Conservation (phyloP, 108 stramenopile genomes). For the Cylindrotheca closterium region DNA sequence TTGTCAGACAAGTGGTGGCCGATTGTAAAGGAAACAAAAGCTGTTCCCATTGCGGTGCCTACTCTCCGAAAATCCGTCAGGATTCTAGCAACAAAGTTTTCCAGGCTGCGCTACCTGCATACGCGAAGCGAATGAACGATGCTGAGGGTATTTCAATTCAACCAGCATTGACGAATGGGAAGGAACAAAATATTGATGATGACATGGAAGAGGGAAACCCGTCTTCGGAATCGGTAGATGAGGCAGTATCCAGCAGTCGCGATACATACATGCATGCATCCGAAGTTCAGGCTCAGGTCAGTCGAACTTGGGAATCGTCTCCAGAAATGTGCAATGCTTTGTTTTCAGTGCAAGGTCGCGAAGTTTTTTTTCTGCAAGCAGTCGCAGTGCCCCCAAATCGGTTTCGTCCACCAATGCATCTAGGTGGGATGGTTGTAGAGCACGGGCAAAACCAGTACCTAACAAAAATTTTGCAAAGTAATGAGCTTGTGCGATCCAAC, state of each 20-base stretch:
- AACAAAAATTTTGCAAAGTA: conserved; percentile 75
- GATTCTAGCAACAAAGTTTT: conserved; percentile 96
- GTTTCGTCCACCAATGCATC: conserved; percentile 93
- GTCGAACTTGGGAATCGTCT: conserved; percentile 85
- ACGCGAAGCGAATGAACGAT: conserved; percentile 48
- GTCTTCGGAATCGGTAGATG: conserved; percentile 11
- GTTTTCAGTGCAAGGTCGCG: conserved; percentile 77
- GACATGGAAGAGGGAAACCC: conserved; percentile 34
- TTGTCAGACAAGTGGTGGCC: conserved; percentile 74
- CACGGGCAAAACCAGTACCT: conserved; percentile 94
- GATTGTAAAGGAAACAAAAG: conserved; percentile 47
- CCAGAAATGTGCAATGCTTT: conserved; percentile 60
- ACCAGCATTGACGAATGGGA: conserved; percentile 53
- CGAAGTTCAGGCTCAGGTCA: conserved; percentile 92
- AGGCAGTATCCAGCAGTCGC: conserved; percentile 9
- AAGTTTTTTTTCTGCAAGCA: conserved; percentile 86
- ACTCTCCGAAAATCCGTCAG: conserved; percentile 86
- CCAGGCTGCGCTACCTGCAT: conserved; percentile 50
- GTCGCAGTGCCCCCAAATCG: conserved; percentile 93
- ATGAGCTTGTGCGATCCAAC: conserved; percentile 61
- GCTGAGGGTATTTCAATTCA: conserved; percentile 60
- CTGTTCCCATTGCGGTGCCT: conserved; percentile 92
- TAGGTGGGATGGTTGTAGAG: conserved; percentile 91
- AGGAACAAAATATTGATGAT: conserved; percentile 17
- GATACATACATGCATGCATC: conserved; percentile 91